A percentile compares a stretch with the other conserved stretches of the same genome.
Conservation (phyloP, 2,329 filamentous ascomycete species). For the Rosellinia necatrix region DNA sequence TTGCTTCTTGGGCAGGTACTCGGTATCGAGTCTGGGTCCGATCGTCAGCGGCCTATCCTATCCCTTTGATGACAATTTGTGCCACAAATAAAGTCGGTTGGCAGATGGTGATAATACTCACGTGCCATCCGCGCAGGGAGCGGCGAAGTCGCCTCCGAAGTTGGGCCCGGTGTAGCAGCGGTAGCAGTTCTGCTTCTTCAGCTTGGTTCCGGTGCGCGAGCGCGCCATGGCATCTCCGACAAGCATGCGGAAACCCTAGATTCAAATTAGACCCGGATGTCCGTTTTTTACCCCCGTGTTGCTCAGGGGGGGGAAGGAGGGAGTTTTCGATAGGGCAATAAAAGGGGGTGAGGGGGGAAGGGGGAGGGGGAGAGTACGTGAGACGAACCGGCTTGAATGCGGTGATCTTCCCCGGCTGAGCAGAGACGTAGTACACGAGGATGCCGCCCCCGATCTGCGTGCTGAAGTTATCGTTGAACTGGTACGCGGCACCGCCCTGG, state of each 20-base stretch:
- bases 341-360: constrained; percentile 39
- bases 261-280: neutral
- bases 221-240: constrained; percentile 48
- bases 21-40: constrained; percentile 43
- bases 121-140: constrained; percentile 49
- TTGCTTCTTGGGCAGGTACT: constrained; percentile 44
- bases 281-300: neutral
- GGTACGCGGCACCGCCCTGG: constrained; percentile 59
- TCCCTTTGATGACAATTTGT: neutral
- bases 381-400: constrained; percentile 57
- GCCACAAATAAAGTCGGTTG: too few relatives aligned
- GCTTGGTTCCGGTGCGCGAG: constrained; percentile 38
- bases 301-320: neutral
- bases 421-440: constrained; percentile 52
- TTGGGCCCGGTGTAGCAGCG: constrained; percentile 51
- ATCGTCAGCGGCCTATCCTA: constrained; percentile 26
- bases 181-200: constrained; percentile 48
- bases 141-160: constrained; percentile 50
- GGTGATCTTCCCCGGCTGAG: constrained; percentile 48
- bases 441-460: constrained; percentile 49
- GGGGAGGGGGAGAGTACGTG: constrained; percentile 43
- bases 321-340: too few relatives aligned
- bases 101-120: too few relatives aligned
- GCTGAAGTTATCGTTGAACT: constrained; percentile 49
- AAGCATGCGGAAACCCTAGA: constrained; percentile 54